A percentile compares a stretch with the other conserved stretches of the same genome.
These are phyloP conservation scores for Lasiosphaeria ovina DNA, from an alignment of 495 filamentous ascomycete species.

Conservation along the genomic window DNA sequence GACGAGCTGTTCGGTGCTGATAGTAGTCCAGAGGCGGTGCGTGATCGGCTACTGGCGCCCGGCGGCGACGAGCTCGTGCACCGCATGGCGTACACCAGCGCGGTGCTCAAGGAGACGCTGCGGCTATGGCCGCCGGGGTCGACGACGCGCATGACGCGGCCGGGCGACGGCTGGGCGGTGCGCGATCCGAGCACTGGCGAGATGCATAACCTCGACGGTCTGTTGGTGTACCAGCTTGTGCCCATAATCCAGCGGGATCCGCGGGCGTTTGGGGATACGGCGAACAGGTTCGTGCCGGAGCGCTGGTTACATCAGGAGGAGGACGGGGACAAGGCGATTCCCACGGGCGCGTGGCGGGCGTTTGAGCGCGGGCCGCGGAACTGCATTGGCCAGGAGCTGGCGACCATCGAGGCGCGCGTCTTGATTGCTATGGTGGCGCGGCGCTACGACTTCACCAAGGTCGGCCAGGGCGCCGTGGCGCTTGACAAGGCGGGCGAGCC, in stretches of 20 bases:
- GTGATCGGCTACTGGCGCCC: background rate
- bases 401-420: constrained; percentile 30
- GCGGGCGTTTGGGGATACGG: constrained; percentile 50
- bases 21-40: background rate
- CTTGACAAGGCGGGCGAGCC: constrained; percentile 18
- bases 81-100: constrained; percentile 37
- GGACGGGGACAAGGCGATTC: constrained; percentile 25
- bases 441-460: constrained; percentile 38
- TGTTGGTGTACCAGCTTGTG: constrained; percentile 10
- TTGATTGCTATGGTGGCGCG: constrained; percentile 30
- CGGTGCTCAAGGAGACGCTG: constrained; percentile 50
- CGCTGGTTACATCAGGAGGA: constrained; percentile 42
- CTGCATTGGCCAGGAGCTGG: constrained; percentile 54
- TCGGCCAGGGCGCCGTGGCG: constrained; percentile 33
- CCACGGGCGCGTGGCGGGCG: constrained; percentile 40
- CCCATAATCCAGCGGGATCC: constrained; percentile 54
- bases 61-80: constrained; percentile 33
- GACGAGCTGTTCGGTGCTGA: constrained; percentile 32
- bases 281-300: constrained; percentile 54
- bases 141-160: constrained; percentile 30
- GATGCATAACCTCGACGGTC: too few relatives aligned
- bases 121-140: constrained; percentile 39
- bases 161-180: constrained; percentile 11
- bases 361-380: constrained; percentile 50
- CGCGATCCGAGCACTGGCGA: constrained; percentile 9